Evolutionary conservation across 208 protist species (phyloP), one percentile per base, ranked within the genome.

Genomic region (Leishmania mexicana): DNA sequence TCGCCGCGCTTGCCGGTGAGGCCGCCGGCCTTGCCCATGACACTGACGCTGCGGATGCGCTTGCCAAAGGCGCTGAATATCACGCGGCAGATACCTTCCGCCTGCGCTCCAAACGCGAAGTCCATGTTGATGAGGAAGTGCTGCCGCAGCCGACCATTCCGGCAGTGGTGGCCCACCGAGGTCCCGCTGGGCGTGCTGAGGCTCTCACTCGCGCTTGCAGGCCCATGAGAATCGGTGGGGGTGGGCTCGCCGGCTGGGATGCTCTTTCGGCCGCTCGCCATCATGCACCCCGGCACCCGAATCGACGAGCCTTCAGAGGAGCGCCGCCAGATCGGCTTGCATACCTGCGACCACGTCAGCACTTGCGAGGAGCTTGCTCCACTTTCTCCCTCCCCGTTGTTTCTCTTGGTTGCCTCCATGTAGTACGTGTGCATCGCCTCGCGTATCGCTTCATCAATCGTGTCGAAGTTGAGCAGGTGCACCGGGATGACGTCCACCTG

Each of bases 61-160:
- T 85, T 84, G 54, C 92, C 94, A 86, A 98, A 98, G 47, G 92
- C 90, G 76, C 87, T 88, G 88, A 96, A 94, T 45, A 98, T 87
- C 38, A 93, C 88, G 5, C 89, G 86, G 76, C 90, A 91, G 70
- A 98, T 97, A 24, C 91, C 92, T 67, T 93, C 92, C n/a, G 95
- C 95, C 85, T 98, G 95, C 6, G 93, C 92, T 0, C 95, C 95
- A 87, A 98, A 98, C 47, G 93, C 92, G 74, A 96, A 98, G 87
- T 98, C 95, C 93, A 97, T 98, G 83, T 98, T 98, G 83, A 98
- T 90, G 82, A 98, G 92, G 76, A 98, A 94, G 83, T 96, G 94
- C 17, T 84, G 86, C 78, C 81, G 72, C 60, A 90, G 80, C 7
- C 91, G 90, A 51, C 79, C 75, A 78, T 80, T 75, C 28, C 51